phyloP scores from a whole-genome alignment of 441 rosid species.

The Euphorbia neoarborescens region DNA sequence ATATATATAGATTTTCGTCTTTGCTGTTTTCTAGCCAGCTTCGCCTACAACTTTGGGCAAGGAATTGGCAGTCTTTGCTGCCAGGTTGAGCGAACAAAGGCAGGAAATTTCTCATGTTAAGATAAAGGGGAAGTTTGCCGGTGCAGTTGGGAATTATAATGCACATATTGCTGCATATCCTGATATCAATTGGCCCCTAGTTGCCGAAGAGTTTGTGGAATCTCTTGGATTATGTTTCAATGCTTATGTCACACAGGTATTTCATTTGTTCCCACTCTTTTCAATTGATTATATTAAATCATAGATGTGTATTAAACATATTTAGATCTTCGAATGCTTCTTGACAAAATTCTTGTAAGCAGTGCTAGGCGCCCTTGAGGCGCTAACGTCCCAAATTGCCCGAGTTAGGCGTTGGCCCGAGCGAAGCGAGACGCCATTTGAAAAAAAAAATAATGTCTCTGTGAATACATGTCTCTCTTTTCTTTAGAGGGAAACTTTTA shows the following conservation, averaged over 20 bases:
- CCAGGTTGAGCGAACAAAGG: slow-evolving; percentile 72
- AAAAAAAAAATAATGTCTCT: too few relatives aligned
- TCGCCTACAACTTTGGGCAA: slow-evolving; percentile 90
- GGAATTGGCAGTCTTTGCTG: slow-evolving; percentile 86
- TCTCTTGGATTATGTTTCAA: slow-evolving; percentile 81
- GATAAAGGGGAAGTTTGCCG: slow-evolving; percentile 90
- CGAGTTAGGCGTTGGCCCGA: too few relatives aligned
- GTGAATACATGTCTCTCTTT: too few relatives aligned
- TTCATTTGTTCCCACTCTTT: not conserved
- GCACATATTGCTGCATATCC: slow-evolving; percentile 87
- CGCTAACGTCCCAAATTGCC: too few relatives aligned
- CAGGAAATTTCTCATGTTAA: slow-evolving; percentile 56
- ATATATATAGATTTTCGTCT: not conserved
- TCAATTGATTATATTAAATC: not conserved
- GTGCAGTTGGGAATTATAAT: slow-evolving; percentile 94
- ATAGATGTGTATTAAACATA: not conserved
- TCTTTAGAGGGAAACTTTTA: too few relatives aligned
- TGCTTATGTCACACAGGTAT: slow-evolving; percentile 83
- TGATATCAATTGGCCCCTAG: slow-evolving; percentile 58
- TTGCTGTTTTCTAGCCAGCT: slow-evolving; percentile 61
- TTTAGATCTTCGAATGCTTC: not conserved
- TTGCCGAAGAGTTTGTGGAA: slow-evolving; percentile 72
- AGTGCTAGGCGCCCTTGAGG: too few relatives aligned
- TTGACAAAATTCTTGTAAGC: not conserved
- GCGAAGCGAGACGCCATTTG: too few relatives aligned